phyloP scores from a whole-genome alignment of 805 yeast genomes.

The Candida pseudoglaebosa region DNA sequence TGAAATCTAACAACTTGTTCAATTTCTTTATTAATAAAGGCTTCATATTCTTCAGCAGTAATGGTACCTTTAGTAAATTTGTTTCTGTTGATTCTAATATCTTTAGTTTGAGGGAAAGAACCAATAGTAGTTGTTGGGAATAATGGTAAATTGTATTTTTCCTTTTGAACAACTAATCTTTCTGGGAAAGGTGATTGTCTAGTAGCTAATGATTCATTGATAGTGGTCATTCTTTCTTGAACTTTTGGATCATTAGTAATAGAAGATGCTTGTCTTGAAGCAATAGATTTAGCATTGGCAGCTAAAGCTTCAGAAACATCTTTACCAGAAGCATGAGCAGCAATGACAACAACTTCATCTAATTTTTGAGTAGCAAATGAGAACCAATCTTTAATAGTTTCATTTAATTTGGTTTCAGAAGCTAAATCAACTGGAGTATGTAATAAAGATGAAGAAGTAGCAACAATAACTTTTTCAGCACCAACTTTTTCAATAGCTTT shows the following conservation, averaged over 20 bases:
- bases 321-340: conserved; percentile 81
- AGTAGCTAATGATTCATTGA: conserved; percentile 71
- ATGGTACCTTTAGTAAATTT: conserved; percentile 96
- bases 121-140: conserved; percentile 99
- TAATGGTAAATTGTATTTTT: conserved; percentile 85
- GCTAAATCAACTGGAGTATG: conserved; percentile 98
- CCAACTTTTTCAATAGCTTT: conserved; percentile 84
- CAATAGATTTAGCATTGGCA: conserved; percentile 83
- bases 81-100: conserved; percentile 97
- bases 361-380: conserved; percentile 97
- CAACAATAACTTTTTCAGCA: conserved; percentile 78
- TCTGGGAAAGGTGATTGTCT: conserved; percentile 84
- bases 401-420: conserved; percentile 86
- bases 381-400: conserved; percentile 95
- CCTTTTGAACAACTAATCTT: conserved; percentile 86
- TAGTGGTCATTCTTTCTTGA: conserved; percentile 76
- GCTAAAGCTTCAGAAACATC: conserved; percentile 73
- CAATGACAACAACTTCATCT: conserved; percentile 82
- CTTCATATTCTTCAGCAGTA: conserved; percentile 91
- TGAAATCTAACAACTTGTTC: conserved; percentile 96
- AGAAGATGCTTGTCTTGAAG: conserved; percentile 80
- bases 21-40: conserved; percentile 95
- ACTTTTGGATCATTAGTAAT: conserved; percentile 92
- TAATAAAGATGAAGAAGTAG: conserved; percentile 93
- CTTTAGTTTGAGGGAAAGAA: conserved; percentile 99